These are phyloP conservation scores for Candida orba DNA, from an alignment of 805 yeast species.

Conservation along the genomic window DNA sequence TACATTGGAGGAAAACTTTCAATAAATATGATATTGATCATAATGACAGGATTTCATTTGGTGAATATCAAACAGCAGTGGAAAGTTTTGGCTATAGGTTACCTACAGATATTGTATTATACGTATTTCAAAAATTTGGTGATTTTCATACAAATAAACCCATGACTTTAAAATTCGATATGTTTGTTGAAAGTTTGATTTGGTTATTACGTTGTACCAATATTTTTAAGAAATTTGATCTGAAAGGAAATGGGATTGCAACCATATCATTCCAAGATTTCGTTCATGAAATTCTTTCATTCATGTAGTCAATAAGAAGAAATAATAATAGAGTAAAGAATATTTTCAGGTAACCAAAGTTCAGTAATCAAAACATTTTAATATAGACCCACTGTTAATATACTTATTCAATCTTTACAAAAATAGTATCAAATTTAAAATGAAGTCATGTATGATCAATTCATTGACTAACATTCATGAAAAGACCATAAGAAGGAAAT, in stretches of 20 bases:
- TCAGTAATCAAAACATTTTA: too few relatives aligned
- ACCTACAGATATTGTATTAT: constrained; percentile 47
- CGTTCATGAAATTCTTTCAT: constrained; percentile 42
- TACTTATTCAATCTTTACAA: too few relatives aligned
- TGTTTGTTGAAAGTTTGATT: constrained; percentile 73
- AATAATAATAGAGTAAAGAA: not conserved
- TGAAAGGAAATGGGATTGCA: constrained; percentile 67
- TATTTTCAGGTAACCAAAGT: too few relatives aligned
- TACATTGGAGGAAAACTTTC: constrained; percentile 60
- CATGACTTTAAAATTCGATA: constrained; percentile 59
- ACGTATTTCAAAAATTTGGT: constrained; percentile 51
- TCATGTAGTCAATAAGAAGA: constrained; percentile 21
- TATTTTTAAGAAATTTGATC: constrained; percentile 69
- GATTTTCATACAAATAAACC: constrained; percentile 26
- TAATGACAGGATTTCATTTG: constrained; percentile 54
- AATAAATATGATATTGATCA: constrained; percentile 53
- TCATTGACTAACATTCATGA: too few relatives aligned
- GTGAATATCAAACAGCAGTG: constrained; percentile 55
- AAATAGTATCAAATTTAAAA: too few relatives aligned
- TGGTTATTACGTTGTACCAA: constrained; percentile 73
- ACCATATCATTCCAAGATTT: constrained; percentile 60
- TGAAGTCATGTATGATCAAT: too few relatives aligned
- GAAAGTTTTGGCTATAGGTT: constrained; percentile 61
- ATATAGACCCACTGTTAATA: too few relatives aligned
- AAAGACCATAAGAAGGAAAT: too few relatives aligned